These are phyloP conservation scores for Alternaria dauci DNA, from an alignment of 2,329 filamentous ascomycete species.

Conservation along the genomic window DNA sequence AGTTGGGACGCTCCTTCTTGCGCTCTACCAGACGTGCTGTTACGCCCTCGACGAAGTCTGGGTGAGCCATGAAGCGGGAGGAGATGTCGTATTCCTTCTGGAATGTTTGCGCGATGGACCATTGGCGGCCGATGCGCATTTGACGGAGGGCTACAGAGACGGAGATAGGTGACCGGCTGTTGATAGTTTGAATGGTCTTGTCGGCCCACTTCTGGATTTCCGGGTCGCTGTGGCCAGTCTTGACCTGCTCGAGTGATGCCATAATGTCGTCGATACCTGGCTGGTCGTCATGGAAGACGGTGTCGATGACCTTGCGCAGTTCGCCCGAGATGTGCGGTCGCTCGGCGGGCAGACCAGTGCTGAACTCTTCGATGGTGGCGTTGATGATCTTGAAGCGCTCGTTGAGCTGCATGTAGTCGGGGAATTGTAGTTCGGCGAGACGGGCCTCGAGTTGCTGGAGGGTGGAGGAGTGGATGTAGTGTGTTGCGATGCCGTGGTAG, in stretches of 20 bases:
- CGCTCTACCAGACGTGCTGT: conserved; percentile 79
- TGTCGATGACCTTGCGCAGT: conserved; percentile 82
- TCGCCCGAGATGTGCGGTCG: conserved; percentile 66
- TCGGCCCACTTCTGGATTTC: conserved; percentile 75
- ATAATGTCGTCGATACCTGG: conserved; percentile 75
- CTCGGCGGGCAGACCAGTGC: conserved; percentile 78
- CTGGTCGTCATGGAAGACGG: conserved; percentile 61
- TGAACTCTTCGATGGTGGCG: conserved; percentile 89
- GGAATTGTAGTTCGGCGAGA: conserved; percentile 87
- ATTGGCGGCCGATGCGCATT: conserved; percentile 76
- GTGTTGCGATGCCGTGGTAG: conserved; percentile 91
- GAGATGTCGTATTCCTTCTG: conserved; percentile 86
- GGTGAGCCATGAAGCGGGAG: conserved; percentile 85
- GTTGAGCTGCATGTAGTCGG: conserved; percentile 72
- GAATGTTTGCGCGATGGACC: conserved; percentile 88
- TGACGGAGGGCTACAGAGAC: conserved; percentile 85
- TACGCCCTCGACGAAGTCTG: conserved; percentile 94
- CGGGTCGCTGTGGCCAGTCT: conserved; percentile 46
- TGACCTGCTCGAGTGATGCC: conserved; percentile 64
- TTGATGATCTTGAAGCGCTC: conserved; percentile 78
- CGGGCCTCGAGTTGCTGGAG: conserved; percentile 82
- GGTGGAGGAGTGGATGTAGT: conserved; percentile 92
- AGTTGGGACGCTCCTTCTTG: conserved; percentile 70
- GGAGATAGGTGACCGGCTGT: conserved; percentile 82
- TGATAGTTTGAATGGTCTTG: conserved; percentile 77